Evolutionary conservation across 192 early-diverging fungal species (phyloP).

Genomic region (Mortierella claussenii): DNA sequence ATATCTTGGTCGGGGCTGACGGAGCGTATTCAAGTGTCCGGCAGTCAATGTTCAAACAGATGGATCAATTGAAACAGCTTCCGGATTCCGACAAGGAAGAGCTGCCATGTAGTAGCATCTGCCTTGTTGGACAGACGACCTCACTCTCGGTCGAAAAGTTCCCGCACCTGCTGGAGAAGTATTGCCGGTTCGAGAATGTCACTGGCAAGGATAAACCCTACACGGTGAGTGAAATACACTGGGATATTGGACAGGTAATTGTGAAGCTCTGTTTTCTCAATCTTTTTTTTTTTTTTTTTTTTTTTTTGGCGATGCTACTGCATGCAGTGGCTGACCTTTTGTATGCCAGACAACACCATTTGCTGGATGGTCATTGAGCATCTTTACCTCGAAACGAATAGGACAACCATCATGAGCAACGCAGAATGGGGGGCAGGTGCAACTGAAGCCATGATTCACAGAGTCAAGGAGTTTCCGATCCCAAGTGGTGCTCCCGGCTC

Average conservation of each 20-base stretch:
- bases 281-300: neutral
- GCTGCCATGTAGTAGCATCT: conserved; percentile 14
- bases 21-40: conserved; percentile 16
- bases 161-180: neutral
- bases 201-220: conserved; percentile 9
- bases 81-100: conserved; percentile 2
- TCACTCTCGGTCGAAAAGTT: conserved; percentile 8
- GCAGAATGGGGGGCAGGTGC: conserved; percentile 13
- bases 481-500: neutral
- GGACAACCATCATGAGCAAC: neutral
- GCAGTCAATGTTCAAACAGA: neutral
- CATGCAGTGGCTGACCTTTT: conserved; percentile 13
- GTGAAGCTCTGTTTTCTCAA: neutral
- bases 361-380: conserved; percentile 31
- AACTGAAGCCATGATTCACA: conserved; percentile 10
- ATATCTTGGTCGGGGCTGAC: conserved; percentile 17
- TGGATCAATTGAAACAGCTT: neutral
- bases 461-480: conserved; percentile 2
- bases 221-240: neutral
- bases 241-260: neutral
- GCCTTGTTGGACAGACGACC: conserved; percentile 15
- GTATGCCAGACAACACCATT: conserved; percentile 1
- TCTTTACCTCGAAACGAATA: neutral
- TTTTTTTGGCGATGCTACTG: too few relatives aligned
- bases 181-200: conserved; percentile 19